phyloP scores from a whole-genome alignment of 805 yeast species.

The Candida montana region DNA sequence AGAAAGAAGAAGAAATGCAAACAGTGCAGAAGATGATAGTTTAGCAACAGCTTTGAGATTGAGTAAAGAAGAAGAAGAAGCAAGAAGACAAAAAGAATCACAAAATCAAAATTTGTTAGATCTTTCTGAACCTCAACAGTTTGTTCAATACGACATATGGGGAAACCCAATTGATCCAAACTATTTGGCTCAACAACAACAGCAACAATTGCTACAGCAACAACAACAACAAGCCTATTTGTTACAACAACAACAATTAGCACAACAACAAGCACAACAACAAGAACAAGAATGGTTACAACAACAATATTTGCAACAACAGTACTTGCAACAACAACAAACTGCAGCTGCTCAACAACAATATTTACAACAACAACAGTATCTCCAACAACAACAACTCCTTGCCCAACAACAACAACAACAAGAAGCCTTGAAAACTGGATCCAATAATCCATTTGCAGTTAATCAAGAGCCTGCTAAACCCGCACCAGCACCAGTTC shows the following conservation, averaged over 20 bases:
- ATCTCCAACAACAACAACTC: constrained; percentile 36
- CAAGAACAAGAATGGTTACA: constrained; percentile 28
- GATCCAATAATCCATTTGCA: constrained; percentile 79
- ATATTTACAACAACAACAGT: constrained; percentile 28
- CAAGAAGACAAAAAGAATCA: constrained; percentile 41
- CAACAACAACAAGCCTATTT: constrained; percentile 15
- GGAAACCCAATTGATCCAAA: constrained; percentile 25
- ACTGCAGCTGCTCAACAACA: constrained; percentile 10
- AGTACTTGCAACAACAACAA: constrained; percentile 30
- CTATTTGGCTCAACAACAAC: constrained; percentile 16
- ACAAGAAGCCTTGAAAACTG: constrained; percentile 48
- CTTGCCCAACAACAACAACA: constrained; percentile 28
- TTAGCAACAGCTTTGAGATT: constrained; percentile 64
- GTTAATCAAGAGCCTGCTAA: constrained; percentile 19
- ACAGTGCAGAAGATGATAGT: constrained; percentile 38
- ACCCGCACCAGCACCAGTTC: constrained; percentile 17
- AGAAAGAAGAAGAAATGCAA: constrained; percentile 51
- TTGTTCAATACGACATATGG: constrained; percentile 25
- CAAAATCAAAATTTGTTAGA: constrained; percentile 49
- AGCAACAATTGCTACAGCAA: constrained; percentile 21
- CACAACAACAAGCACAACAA: constrained; percentile 39
- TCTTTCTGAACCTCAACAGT: constrained; percentile 38
- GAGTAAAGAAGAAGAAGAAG: constrained; percentile 72
- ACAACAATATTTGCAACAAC: constrained; percentile 32
- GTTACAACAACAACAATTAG: constrained; percentile 35